Percentiles rank a stretch among this genome's conserved stretches.
These are phyloP conservation scores for Cupressus sempervirens DNA, from an alignment of 75 land plant species.

Conservation along the genomic window DNA sequence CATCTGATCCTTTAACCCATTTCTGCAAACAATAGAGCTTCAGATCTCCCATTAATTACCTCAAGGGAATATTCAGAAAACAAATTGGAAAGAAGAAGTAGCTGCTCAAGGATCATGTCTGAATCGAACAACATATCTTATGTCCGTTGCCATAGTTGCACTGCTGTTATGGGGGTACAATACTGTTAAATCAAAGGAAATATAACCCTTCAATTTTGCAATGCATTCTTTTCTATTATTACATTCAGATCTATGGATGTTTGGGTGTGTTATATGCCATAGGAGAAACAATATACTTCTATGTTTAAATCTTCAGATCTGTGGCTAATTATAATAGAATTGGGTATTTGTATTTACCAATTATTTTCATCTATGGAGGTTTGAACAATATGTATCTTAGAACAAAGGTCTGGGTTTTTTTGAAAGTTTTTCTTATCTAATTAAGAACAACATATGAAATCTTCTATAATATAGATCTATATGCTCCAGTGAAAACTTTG, in stretches of 20 bases:
- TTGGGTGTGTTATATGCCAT: not conserved
- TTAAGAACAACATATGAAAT: too few relatives aligned
- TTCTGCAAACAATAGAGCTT: too few relatives aligned
- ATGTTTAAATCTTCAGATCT: not conserved
- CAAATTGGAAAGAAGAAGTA: too few relatives aligned
- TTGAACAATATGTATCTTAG: not conserved
- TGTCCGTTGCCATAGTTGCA: slow-evolving; percentile 65
- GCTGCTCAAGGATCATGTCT: not conserved
- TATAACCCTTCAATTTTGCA: not conserved
- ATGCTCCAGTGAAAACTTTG: not conserved
- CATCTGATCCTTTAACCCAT: too few relatives aligned
- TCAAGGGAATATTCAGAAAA: not conserved
- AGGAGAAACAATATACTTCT: not conserved
- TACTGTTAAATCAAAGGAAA: not conserved
- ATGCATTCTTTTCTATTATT: not conserved
- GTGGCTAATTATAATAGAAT: too few relatives aligned
- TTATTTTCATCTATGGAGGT: not conserved
- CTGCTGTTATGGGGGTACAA: slow-evolving; percentile 58
- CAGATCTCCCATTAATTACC: not conserved
- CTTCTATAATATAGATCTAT: not conserved
- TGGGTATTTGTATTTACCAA: not conserved
- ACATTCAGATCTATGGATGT: not conserved
- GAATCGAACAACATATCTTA: slow-evolving; percentile 50
- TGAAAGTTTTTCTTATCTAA: too few relatives aligned
- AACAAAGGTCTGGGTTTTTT: too few relatives aligned